Conservation (phyloP, 352 stramenopile genomes). For the Thalassiosira livingstoniorum region DNA sequence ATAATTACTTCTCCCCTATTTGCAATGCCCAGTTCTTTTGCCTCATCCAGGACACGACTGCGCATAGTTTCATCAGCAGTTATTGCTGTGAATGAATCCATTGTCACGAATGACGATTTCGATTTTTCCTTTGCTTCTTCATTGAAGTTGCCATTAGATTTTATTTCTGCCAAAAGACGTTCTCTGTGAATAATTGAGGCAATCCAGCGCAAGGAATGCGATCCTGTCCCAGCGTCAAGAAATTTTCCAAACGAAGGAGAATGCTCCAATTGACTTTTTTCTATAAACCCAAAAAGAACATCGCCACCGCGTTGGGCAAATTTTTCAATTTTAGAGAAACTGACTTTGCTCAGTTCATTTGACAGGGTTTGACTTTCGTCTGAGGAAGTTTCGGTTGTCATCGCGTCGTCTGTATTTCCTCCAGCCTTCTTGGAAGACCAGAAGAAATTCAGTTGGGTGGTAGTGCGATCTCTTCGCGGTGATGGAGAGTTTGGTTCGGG, state of each 20-base stretch:
- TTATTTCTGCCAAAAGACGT: slow-evolving; percentile 27
- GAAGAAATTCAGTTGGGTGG: too few relatives aligned
- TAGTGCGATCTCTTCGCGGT: too few relatives aligned
- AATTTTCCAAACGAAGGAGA: slow-evolving; percentile 75
- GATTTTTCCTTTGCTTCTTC: neutral
- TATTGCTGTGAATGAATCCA: slow-evolving; percentile 77
- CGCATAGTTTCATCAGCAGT: slow-evolving; percentile 83
- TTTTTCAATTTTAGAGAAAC: slow-evolving; percentile 48
- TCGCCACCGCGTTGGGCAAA: slow-evolving; percentile 72
- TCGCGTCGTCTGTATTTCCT: too few relatives aligned
- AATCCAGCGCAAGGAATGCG: slow-evolving; percentile 91
- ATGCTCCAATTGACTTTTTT: slow-evolving; percentile 62
- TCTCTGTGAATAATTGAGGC: slow-evolving; percentile 67
- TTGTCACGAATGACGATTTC: slow-evolving; percentile 27
- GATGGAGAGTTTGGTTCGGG: too few relatives aligned
- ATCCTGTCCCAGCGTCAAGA: slow-evolving; percentile 90
- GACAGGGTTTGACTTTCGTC: neutral
- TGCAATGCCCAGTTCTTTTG: slow-evolving; percentile 58
- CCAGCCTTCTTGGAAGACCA: too few relatives aligned
- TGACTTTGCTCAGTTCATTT: slow-evolving; percentile 22
- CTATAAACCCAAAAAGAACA: slow-evolving; percentile 78
- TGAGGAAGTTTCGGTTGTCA: too few relatives aligned
- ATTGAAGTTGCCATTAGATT: neutral
- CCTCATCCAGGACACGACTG: slow-evolving; percentile 68
- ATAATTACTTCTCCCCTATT: slow-evolving; percentile 72